phyloP scores from a whole-genome alignment of 176 grass and related monocot species.

The Dendrocalamus sinicus region DNA sequence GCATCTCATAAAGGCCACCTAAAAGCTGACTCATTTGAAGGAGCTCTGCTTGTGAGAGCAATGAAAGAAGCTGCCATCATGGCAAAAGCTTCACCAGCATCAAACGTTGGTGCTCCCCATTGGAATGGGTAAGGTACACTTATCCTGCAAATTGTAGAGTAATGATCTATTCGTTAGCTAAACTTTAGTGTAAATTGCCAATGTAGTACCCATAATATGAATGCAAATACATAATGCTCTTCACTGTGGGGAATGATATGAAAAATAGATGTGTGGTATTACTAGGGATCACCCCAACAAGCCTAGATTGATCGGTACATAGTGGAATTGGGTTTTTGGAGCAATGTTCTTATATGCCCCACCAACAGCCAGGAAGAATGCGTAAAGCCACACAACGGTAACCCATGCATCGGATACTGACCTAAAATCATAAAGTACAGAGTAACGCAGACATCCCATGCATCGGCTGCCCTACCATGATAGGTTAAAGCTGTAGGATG shows the following conservation, averaged over 20 bases:
- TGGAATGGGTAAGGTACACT: constrained; percentile 94
- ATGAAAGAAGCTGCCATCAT: constrained; percentile 97
- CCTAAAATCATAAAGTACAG: constrained; percentile 78
- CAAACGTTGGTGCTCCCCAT: constrained; percentile 87
- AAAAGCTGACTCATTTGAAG: background rate
- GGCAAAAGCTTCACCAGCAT: constrained; percentile 88
- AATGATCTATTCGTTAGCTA: background rate
- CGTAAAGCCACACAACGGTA: constrained; percentile 78
- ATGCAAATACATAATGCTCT: background rate
- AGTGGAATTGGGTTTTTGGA: constrained; percentile 76
- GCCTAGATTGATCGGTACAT: constrained; percentile 84
- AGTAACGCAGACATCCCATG: constrained; percentile 71
- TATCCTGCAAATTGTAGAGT: constrained; percentile 62
- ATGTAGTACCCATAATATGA: constrained; percentile 7
- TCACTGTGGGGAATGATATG: background rate
- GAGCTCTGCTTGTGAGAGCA: constrained; percentile 44
- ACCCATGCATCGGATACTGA: constrained; percentile 51
- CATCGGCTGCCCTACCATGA: constrained; percentile 66
- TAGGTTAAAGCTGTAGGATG: constrained; percentile 55
- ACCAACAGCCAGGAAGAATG: constrained; percentile 80
- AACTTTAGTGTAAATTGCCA: background rate
- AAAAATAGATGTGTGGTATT: constrained; percentile 18
- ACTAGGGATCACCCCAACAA: constrained; percentile 83
- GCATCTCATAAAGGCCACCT: background rate
- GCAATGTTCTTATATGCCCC: constrained; percentile 80